Evolutionary conservation across 129 eudicot genomes (phyloP).

Genomic region (Lonicera japonica): DNA sequence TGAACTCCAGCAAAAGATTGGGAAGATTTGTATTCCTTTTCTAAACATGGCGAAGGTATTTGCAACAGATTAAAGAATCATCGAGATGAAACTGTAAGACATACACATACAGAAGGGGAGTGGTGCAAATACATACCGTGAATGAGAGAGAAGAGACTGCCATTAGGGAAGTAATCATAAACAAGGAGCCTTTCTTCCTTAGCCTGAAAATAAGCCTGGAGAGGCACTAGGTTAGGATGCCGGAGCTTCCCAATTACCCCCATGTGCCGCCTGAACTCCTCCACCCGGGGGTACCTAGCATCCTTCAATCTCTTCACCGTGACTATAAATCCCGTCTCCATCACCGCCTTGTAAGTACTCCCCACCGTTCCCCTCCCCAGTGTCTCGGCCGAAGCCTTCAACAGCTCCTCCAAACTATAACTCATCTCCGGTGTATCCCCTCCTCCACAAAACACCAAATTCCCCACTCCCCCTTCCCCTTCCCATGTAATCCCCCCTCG

Average conservation of each 20-base stretch:
- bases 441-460: constrained; percentile 64
- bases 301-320: constrained; percentile 67
- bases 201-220: constrained; percentile 75
- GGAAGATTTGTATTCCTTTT: too few species aligned
- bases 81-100: too few species aligned
- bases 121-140: constrained; percentile 41
- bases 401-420: constrained; percentile 68
- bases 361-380: constrained; percentile 82
- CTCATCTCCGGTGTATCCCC: constrained; percentile 30
- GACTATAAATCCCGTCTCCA: constrained; percentile 64
- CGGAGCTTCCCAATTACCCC: constrained; percentile 73
- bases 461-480: constrained; percentile 59
- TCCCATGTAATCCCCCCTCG: constrained; percentile 54
- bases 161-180: constrained; percentile 76
- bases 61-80: too few species aligned
- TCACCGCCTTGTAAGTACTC: constrained; percentile 75
- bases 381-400: constrained; percentile 74
- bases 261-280: constrained; percentile 67
- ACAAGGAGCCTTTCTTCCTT: constrained; percentile 67
- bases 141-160: constrained; percentile 67
- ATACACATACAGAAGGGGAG: too few species aligned
- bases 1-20: too few species aligned
- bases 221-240: constrained; percentile 75
- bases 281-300: constrained; percentile 32
- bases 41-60: too few species aligned